Evolutionary conservation across 2,329 filamentous ascomycete species (phyloP), one percentile per base, ranked within the genome.

Genomic region (Ascochyta pisi): DNA sequence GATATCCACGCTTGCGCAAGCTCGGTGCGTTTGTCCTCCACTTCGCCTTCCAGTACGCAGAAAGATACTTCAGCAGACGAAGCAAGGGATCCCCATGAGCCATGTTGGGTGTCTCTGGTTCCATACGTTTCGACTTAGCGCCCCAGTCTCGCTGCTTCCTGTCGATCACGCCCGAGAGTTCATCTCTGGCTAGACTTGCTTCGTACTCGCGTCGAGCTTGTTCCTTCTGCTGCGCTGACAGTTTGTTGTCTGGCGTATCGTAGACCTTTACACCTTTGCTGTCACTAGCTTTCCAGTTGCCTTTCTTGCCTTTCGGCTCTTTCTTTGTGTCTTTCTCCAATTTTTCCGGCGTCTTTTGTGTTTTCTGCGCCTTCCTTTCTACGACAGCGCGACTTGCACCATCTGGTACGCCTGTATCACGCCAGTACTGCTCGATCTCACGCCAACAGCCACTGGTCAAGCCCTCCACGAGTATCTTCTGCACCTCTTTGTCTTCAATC

Each of bases 1-100:
- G 89, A 71, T 98, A 98, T 0, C 95, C 95, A 70, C 86, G 83
- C 77, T 98, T 99, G n/a, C 93, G 84, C 22, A 98, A 70, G 0
- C 91, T 91, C 0, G 93, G 92, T 0, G 88, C 84, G 0, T 87
- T 91, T 39, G 95, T 82, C 1, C 81, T 84, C 74, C 96, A 99
- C 31, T 88, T 83, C 66, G 92, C 89, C 71, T 88, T 92, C 95
- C 95, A 99, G 82, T 92, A 97, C 1, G 87, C 84, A 9, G 88
- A 82, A n/a, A 99, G 77, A 46, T 86, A 82, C 66, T 89, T 89
- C 68, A 98, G 81, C 4, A 98, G 79, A 22, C 88, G 82, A 49
- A 94, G 84, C 5, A 96, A 77, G 0, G 93, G 92, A 73, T 97
- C 93, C 0, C 91, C 91, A 38, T 87, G 84, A 71, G 91, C 95